Percentiles rank a stretch among this genome's conserved stretches.
Conservation (phyloP, 768 basidiomycete species). For the Cystofilobasidium capitatum region DNA sequence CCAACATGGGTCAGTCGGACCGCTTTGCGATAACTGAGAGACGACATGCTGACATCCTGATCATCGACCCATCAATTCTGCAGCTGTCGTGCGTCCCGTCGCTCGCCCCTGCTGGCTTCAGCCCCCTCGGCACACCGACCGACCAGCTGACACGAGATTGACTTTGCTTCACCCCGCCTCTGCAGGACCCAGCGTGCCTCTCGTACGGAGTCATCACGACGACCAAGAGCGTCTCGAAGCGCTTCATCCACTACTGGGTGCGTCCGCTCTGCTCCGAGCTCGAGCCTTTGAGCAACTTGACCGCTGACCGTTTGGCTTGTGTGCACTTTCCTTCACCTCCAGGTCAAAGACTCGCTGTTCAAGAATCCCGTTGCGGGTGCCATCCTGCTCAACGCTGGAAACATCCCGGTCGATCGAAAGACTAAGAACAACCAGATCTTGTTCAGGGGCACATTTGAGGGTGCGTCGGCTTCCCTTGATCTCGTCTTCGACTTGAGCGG, state of each 20-base stretch:
- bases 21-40: conserved; percentile 32
- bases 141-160: not conserved
- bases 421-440: conserved; percentile 80
- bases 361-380: conserved; percentile 59
- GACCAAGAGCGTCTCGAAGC: conserved; percentile 34
- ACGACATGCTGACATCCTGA: too few relatives aligned
- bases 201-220: conserved; percentile 25
- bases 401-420: conserved; percentile 71
- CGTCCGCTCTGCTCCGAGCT: conserved; percentile 10
- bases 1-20: conserved; percentile 90
- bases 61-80: conserved; percentile 23
- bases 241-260: conserved; percentile 59
- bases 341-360: conserved; percentile 91
- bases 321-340: not conserved
- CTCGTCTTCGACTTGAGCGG: not conserved
- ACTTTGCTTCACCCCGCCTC: not conserved
- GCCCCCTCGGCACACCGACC: conserved; percentile 20
- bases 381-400: conserved; percentile 70
- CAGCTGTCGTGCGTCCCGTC: conserved; percentile 24
- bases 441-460: conserved; percentile 78
- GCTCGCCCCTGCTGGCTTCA: conserved; percentile 21
- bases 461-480: conserved; percentile 26
- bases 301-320: conserved; percentile 43
- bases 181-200: conserved; percentile 25
- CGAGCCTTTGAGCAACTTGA: too few relatives aligned